Evolutionary conservation across 805 yeast genomes (phyloP).

Genomic region (Vanderwaltozyma yarrowii): DNA sequence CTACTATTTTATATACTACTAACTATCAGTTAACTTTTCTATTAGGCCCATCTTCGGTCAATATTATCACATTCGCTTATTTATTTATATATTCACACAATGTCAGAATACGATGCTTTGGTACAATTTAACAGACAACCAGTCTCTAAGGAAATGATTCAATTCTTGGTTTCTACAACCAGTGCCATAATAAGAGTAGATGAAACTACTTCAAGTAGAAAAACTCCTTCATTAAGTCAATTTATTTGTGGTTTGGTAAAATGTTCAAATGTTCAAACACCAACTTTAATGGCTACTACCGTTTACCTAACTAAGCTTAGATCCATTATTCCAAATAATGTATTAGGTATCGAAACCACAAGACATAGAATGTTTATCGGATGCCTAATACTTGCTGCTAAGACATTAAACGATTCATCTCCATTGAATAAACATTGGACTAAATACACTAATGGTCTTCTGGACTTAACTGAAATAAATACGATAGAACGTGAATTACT

Average conservation of each 20-base stretch:
- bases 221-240: slow-evolving; percentile 36
- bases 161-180: slow-evolving; percentile 20
- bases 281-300: slow-evolving; percentile 87
- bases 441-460: slow-evolving; percentile 77
- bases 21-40: too few relatives aligned
- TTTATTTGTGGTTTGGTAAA: slow-evolving; percentile 67
- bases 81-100: background rate
- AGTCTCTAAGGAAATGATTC: slow-evolving; percentile 24
- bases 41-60: too few relatives aligned
- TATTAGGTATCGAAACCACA: slow-evolving; percentile 86
- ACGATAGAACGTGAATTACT: slow-evolving; percentile 85
- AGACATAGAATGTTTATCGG: slow-evolving; percentile 89
- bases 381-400: slow-evolving; percentile 82
- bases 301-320: slow-evolving; percentile 74
- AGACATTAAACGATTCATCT: slow-evolving; percentile 83
- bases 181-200: slow-evolving; percentile 18
- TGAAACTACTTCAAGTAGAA: slow-evolving; percentile 6
- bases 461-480: slow-evolving; percentile 70
- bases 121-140: slow-evolving; percentile 19
- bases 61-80: background rate
- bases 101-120: slow-evolving; percentile 22
- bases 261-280: slow-evolving; percentile 87
- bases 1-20: too few relatives aligned
- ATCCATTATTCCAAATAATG: slow-evolving; percentile 70
- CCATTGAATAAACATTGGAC: slow-evolving; percentile 98